Base-by-base conservation (phyloP, 2,329 filamentous ascomycete genomes). In the Pseudogymnoascus verrucosus region DNA sequence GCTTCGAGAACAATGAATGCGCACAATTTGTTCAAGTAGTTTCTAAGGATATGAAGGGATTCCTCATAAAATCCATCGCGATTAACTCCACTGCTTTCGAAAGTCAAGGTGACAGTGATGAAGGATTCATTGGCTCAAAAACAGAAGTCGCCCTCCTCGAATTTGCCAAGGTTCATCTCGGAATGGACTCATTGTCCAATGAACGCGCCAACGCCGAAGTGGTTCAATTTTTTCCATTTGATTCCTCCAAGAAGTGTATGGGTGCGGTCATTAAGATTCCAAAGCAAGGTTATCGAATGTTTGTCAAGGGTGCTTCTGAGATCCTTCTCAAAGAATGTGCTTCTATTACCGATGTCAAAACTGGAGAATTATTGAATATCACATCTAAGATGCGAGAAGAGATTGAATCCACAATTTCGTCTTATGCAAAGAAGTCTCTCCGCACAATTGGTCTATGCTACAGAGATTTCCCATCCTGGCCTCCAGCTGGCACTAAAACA, bases 81-180 rank as follows among this genome's bases (percentile, higher is more conserved):
- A 42, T 21, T 42, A 42, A 42, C 16, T 42, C 39, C 39, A 42
- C 39, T 10, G 39, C 39, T 0, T 90, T 90, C 67, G 85, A 89
- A 70, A 81, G 82, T 5, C 84, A 87, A 51, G 79, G 84, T 54
- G 80, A 86, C 44, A 86, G 85, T 36, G 78, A 80, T 65, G 68
- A 75, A 16, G 77, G 81, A 0, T 92, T 90, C 68, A 81, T 91
- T 66, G 89, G 89, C 28, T 91, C 89, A 4, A 91, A 91, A 75
- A 92, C 89, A 0, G 89, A 92, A 71, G 90, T 88, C 4, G 89
- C 89, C 23, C 78, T 92, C 12, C 79, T 92, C 16, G 78, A 80
- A 26, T 90, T 91, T 71, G 86, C 87, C 21, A 80, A 82, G 59
- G 84, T 88, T 61, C 78, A 84, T 69, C 77, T 91, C 11, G 87